Evolutionary conservation across 2,329 filamentous ascomycete genomes (phyloP).

Genomic region (Pseudocercospora macadamiae): DNA sequence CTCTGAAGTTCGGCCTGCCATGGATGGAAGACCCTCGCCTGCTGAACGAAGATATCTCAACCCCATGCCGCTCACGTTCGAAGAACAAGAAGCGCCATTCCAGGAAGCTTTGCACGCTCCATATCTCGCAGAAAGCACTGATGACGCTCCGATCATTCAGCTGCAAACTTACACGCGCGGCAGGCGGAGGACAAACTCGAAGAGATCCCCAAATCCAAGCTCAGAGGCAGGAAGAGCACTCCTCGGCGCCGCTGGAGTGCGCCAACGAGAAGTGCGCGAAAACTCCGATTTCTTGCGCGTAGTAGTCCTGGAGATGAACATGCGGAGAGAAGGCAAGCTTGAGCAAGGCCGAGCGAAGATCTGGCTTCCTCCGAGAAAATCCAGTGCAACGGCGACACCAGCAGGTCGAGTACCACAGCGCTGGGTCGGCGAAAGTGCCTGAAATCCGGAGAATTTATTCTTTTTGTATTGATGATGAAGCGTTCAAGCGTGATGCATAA

Average conservation of each 20-base stretch:
- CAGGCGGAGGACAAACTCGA: conserved; percentile 35
- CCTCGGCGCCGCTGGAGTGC: conserved; percentile 41
- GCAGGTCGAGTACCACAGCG: conserved; percentile 29
- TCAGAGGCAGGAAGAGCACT: conserved; percentile 49
- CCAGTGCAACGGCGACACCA: conserved; percentile 23
- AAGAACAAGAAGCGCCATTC: conserved; percentile 43
- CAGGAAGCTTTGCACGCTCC: conserved; percentile 41
- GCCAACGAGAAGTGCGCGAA: conserved; percentile 65
- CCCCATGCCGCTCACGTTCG: conserved; percentile 49
- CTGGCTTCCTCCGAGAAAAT: conserved; percentile 62
- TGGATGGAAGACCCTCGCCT: conserved; percentile 56
- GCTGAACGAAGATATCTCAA: conserved; percentile 65
- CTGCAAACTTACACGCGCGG: conserved; percentile 61
- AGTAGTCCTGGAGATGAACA: conserved; percentile 69
- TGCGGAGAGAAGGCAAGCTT: conserved; percentile 65
- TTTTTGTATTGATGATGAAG: conserved; percentile 13
- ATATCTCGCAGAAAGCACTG: conserved; percentile 35
- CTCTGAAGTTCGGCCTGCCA: conserved; percentile 62
- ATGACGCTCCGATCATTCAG: conserved; percentile 60
- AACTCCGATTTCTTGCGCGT: conserved; percentile 66
- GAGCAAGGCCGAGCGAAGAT: conserved; percentile 61
- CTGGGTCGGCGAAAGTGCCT: conserved; percentile 37
- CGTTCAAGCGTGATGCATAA: conserved; percentile 23
- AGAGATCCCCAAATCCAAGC: conserved; percentile 43
- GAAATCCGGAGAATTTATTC: conserved; percentile 12